Conservation (phyloP, 495 filamentous ascomycete species). For the Zalerion maritima region DNA sequence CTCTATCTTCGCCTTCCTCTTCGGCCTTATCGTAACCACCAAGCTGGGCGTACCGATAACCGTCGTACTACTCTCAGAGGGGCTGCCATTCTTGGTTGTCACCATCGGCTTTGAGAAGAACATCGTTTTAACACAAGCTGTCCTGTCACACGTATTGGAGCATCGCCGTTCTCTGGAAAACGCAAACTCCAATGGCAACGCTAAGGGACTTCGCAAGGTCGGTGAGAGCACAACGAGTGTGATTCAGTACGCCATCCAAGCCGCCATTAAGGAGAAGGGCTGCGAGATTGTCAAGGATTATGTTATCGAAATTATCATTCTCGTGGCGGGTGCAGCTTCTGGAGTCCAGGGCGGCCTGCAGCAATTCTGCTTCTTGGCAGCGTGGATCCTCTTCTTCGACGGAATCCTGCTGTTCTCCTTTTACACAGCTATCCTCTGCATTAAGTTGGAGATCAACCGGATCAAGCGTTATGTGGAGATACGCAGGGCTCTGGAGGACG, state of each 20-base stretch:
- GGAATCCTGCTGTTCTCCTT: constrained; percentile 91
- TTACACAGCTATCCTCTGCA: constrained; percentile 90
- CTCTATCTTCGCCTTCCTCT: constrained; percentile 87
- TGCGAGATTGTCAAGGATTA: constrained; percentile 91
- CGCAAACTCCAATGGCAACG: constrained; percentile 16
- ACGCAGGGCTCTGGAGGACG: constrained; percentile 83
- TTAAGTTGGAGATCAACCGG: constrained; percentile 95
- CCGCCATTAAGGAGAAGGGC: constrained; percentile 78
- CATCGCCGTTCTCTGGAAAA: constrained; percentile 41
- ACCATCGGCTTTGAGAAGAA: constrained; percentile 99
- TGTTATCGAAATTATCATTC: constrained; percentile 73
- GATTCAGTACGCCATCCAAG: constrained; percentile 77
- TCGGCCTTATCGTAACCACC: constrained; percentile 80
- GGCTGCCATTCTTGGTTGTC: constrained; percentile 93
- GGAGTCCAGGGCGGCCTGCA: constrained; percentile 90
- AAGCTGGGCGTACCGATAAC: constrained; percentile 88
- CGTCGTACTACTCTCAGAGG: constrained; percentile 87
- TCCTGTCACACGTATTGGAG: constrained; percentile 73
- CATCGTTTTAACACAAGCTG: constrained; percentile 85
- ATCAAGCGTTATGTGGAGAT: constrained; percentile 89
- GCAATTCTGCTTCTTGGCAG: constrained; percentile 96
- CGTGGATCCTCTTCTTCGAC: constrained; percentile 96
- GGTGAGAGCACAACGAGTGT: constrained; percentile 19
- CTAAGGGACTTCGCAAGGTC: constrained; percentile 21
- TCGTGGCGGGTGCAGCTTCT: constrained; percentile 74